phyloP scores from a whole-genome alignment of 2,329 filamentous ascomycete genomes.

The Fusarium illudens region DNA sequence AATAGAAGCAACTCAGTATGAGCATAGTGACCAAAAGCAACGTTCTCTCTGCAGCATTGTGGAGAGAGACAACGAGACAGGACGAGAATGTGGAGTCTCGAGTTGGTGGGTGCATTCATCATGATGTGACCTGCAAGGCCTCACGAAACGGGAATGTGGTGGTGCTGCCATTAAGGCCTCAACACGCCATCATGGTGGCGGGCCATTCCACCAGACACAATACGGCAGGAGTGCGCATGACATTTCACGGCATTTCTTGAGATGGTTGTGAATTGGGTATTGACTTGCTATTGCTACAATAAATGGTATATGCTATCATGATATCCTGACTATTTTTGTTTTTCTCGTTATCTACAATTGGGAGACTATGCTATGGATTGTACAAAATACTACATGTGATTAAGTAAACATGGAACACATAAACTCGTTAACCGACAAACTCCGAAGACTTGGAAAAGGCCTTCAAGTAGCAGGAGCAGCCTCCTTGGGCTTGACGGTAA shows the following conservation, averaged over 20 bases:
- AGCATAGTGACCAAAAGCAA: neutral
- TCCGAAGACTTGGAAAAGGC: neutral
- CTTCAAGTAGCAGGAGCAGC: neutral
- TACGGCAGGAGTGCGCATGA: neutral
- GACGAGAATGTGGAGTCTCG: neutral
- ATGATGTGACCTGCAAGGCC: slow-evolving; percentile 7
- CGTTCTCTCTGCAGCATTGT: neutral
- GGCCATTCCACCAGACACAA: neutral
- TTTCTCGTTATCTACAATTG: neutral
- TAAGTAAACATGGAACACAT: slow-evolving; percentile 35
- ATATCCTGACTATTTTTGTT: neutral
- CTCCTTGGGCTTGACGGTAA: slow-evolving; percentile 46
- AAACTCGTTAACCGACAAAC: slow-evolving; percentile 29
- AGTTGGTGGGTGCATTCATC: slow-evolving; percentile 1
- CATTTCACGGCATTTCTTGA: neutral
- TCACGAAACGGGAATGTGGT: neutral
- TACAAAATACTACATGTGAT: neutral
- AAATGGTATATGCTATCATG: slow-evolving; percentile 1
- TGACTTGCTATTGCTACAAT: slow-evolving; percentile 17
- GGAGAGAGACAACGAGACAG: neutral
- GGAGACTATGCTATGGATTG: slow-evolving; percentile 12
- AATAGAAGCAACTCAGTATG: neutral
- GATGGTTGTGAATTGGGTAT: slow-evolving; percentile 10
- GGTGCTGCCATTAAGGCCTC: neutral
- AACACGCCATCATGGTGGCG: slow-evolving; percentile 1